Evolutionary conservation across 495 filamentous ascomycete species (phyloP), one percentile per base, ranked within the genome.

Genomic region (Talaromyces wortmannii): DNA sequence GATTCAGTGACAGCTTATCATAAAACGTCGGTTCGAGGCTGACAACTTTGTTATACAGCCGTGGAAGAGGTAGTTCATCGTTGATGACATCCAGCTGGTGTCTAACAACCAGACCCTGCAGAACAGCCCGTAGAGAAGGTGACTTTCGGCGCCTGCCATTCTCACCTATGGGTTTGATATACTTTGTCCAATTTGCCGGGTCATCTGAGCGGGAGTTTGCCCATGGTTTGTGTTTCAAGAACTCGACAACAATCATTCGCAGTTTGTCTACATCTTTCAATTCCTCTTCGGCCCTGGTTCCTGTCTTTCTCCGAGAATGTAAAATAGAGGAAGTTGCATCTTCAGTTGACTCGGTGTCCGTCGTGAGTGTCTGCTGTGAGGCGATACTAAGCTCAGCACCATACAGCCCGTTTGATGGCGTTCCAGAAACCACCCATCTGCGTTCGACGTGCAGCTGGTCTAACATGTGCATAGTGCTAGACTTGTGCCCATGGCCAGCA

Each of bases 371-470:
- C 56, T 80, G 77, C 33, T 69, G 71, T 3, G 73, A 74, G 4
- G 78, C 78, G 52, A 84, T 64, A 44, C 83, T 84, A 5, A 87
- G 75, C 61, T 86, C 82, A 0, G 95, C 78, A 2, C 91, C 89
- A 43, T 89, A 84, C 0, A 97, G 76, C 43, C 90, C 86, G 55
- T 81, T 84, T 8, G 91, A 89, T 12, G 92, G 92, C 0, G 92
- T 97, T 52, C 92, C 92, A 2, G 90, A 94, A 4, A 96, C 88
- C 13, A 96, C 80, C 92, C 92, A 97, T 17, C 87, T 82, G 10
- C 89, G 79, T 33, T 90, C 82, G 18, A 90, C 78, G 31, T 81
- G 77, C 6, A 97, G 74, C 48, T 79, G 75, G 17, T 87, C 80
- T 0, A 92, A 72, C 7, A 90, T 78, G 31, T 79, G 74, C 40